Evolutionary conservation across 78 protist genomes (phyloP).

Genomic region (Cavenderia fasciculata): DNA sequence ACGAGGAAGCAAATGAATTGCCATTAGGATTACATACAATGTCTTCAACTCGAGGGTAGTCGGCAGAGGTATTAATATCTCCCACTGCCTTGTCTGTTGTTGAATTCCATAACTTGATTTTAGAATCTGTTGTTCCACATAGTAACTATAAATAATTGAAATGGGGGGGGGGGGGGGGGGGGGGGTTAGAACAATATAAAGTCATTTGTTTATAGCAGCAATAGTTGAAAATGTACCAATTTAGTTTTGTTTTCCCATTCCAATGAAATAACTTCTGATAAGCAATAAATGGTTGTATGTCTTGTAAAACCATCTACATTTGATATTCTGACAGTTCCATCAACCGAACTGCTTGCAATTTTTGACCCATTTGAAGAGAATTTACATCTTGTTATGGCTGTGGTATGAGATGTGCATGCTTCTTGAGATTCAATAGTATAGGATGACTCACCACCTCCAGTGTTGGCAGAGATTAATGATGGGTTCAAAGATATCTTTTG

Average conservation of each 20-base stretch:
- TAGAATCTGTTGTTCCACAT: constrained; percentile 71
- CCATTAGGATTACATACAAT: constrained; percentile 70
- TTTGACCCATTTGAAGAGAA: constrained; percentile 65
- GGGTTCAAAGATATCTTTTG: neutral
- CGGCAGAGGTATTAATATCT: constrained; percentile 54
- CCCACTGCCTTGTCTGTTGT: constrained; percentile 65
- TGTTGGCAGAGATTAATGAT: neutral
- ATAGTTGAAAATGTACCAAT: constrained; percentile 5
- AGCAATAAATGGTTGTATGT: constrained; percentile 64
- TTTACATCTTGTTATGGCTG: constrained; percentile 60
- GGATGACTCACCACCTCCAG: neutral
- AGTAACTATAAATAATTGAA: neutral
- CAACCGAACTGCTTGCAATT: constrained; percentile 59
- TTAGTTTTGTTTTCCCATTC: constrained; percentile 66
- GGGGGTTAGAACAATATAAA: neutral
- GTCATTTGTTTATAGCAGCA: too few species aligned
- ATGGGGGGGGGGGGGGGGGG: neutral
- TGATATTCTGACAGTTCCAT: constrained; percentile 67
- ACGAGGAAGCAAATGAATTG: constrained; percentile 52
- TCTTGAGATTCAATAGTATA: constrained; percentile 68
- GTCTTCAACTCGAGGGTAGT: constrained; percentile 71
- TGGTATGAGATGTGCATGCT: constrained; percentile 32
- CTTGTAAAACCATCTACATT: constrained; percentile 63
- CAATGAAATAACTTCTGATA: constrained; percentile 54
- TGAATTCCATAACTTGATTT: constrained; percentile 65